A percentile compares a stretch with the other conserved stretches of the same genome.
These are phyloP conservation scores for Tricladium varicosporioides DNA, from an alignment of 2,329 filamentous ascomycete genomes.

Conservation along the genomic window DNA sequence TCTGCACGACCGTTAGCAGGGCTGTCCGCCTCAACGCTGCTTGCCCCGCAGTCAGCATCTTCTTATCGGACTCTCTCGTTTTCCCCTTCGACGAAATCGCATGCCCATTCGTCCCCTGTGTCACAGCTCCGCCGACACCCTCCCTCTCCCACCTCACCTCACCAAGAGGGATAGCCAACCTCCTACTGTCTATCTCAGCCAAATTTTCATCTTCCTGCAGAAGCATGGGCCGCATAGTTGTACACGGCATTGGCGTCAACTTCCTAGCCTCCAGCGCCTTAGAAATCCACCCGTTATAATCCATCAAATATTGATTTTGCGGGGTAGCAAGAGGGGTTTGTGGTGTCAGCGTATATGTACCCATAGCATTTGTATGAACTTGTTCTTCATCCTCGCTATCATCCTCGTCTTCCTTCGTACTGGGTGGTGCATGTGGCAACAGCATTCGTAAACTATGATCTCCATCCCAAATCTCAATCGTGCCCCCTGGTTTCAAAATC, in stretches of 20 bases:
- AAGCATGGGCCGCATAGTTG: slow-evolving; percentile 71
- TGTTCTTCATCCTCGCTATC: slow-evolving; percentile 58
- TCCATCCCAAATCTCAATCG: slow-evolving; percentile 85
- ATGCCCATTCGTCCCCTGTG: slow-evolving; percentile 55
- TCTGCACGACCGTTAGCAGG: slow-evolving; percentile 75
- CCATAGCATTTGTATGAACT: slow-evolving; percentile 63
- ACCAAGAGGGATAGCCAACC: slow-evolving; percentile 82
- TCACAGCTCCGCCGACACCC: slow-evolving; percentile 61
- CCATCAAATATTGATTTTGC: slow-evolving; percentile 76
- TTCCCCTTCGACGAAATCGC: slow-evolving; percentile 33
- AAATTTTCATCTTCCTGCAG: slow-evolving; percentile 77
- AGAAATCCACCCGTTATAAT: slow-evolving; percentile 81
- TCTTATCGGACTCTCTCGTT: slow-evolving; percentile 27
- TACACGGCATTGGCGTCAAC: slow-evolving; percentile 74
- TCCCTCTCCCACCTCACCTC: slow-evolving; percentile 87
- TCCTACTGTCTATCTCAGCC: slow-evolving; percentile 66
- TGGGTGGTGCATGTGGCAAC: slow-evolving; percentile 64
- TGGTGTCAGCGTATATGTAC: slow-evolving; percentile 78
- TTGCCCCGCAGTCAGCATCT: slow-evolving; percentile 54
- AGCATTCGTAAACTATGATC: slow-evolving; percentile 83
- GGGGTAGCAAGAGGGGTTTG: slow-evolving; percentile 80
- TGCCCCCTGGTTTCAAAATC: slow-evolving; percentile 73
- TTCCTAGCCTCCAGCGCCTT: slow-evolving; percentile 71
- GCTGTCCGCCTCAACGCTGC: slow-evolving; percentile 74
- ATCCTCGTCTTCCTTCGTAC: slow-evolving; percentile 36